phyloP scores from a whole-genome alignment of 73 alveolate genomes.

The Tetrahymena thermophila region DNA sequence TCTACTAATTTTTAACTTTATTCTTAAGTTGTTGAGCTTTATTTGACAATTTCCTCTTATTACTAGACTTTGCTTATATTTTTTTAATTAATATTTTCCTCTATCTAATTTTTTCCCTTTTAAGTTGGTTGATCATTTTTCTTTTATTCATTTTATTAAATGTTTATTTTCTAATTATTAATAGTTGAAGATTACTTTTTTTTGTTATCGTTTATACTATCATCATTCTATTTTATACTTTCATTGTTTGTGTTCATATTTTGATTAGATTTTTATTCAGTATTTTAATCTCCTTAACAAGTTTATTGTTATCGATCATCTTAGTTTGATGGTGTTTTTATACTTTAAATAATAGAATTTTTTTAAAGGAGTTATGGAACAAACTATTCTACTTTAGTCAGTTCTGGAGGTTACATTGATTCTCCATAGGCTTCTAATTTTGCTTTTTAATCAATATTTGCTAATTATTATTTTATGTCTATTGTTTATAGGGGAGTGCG shows the following conservation, averaged over 20 bases:
- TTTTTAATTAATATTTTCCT: not conserved
- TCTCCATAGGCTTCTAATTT: not conserved
- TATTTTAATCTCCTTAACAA: not conserved
- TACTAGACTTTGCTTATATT: too few relatives aligned
- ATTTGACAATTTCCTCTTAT: not conserved
- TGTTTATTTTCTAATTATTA: too few relatives aligned
- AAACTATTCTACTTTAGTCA: not conserved
- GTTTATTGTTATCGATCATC: not conserved
- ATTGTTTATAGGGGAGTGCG: not conserved
- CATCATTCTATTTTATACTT: not conserved
- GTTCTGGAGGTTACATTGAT: not conserved
- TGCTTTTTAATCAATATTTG: not conserved
- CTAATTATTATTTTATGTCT: not conserved
- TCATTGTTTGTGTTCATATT: not conserved
- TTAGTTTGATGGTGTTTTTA: not conserved
- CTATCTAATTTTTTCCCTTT: not conserved
- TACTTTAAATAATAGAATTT: not conserved
- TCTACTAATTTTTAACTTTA: not conserved
- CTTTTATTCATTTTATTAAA: too few relatives aligned
- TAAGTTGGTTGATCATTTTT: not conserved
- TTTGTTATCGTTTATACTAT: too few relatives aligned
- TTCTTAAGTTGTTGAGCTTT: not conserved
- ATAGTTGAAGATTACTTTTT: not conserved
- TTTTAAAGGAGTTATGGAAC: not conserved
- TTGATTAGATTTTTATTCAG: not conserved